Conservation (phyloP, 1,139 yeast genomes). For the Sugiyamaella xylanicola region DNA sequence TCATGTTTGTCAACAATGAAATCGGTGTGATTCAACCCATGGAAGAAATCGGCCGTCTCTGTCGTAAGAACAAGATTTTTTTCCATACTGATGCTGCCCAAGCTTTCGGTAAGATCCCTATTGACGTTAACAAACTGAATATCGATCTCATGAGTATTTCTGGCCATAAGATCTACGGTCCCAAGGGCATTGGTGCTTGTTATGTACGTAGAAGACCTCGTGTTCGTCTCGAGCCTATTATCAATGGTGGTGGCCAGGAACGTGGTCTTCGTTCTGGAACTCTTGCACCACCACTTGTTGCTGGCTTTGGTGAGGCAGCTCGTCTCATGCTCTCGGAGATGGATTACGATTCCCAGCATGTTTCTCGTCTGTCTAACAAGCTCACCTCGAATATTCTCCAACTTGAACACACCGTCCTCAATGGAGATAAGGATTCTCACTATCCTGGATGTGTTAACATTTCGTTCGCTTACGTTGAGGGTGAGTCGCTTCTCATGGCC, state of each 20-base stretch:
- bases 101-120: conserved; percentile 90
- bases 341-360: conserved; percentile 72
- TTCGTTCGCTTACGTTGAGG: conserved; percentile 96
- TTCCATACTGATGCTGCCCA: conserved; percentile 99
- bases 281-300: conserved; percentile 89
- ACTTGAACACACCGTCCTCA: conserved; percentile 84
- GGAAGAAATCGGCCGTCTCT: conserved; percentile 87
- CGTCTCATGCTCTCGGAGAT: conserved; percentile 74
- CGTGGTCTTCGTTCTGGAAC: conserved; percentile 98
- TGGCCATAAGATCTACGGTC: conserved; percentile 96
- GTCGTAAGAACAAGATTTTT: conserved; percentile 84
- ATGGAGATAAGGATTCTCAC: conserved; percentile 74
- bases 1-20: conserved; percentile 98
- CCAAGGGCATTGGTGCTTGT: conserved; percentile 96
- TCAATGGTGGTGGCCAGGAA: conserved; percentile 99
- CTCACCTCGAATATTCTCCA: conserved; percentile 71
- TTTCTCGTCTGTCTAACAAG: conserved; percentile 68
- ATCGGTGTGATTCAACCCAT: conserved; percentile 97
- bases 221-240: conserved; percentile 92
- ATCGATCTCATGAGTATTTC: conserved; percentile 92
- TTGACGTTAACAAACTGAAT: conserved; percentile 91
- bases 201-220: conserved; percentile 97
- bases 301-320: conserved; percentile 98
- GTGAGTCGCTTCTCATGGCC: conserved; percentile 97
- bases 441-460: conserved; percentile 96